Percentiles rank a stretch among this genome's conserved stretches.
Evolutionary conservation across 129 eudicot genomes (phyloP).

Genomic region (Chrysanthemum lavandulifolium): DNA sequence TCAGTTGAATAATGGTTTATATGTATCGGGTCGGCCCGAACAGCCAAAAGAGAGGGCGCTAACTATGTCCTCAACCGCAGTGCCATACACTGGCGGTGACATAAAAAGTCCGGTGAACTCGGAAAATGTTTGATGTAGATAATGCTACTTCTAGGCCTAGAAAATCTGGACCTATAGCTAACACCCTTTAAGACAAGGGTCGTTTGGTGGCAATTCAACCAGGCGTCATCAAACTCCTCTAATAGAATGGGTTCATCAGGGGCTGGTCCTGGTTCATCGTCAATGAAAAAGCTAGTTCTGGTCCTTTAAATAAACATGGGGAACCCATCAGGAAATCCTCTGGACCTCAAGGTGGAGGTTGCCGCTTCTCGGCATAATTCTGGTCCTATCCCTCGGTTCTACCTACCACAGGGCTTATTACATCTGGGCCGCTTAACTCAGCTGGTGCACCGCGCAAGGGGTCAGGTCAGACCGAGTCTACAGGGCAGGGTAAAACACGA

Average conservation of each 20-base stretch:
- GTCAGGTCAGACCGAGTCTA: conserved; percentile 62
- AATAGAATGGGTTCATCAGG: conserved; percentile 39
- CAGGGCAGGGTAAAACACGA: conserved; percentile 47
- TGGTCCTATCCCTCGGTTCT: conserved; percentile 73
- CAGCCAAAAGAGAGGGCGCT: conserved; percentile 83
- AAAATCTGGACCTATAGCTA: conserved; percentile 76
- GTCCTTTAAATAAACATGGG: conserved; percentile 86
- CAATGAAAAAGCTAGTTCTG: conserved; percentile 81
- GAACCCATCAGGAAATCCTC: conserved; percentile 83
- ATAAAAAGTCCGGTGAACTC: conserved; percentile 83
- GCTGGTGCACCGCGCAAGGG: conserved; percentile 82
- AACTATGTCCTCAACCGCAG: conserved; percentile 82
- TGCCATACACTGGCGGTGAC: conserved; percentile 85
- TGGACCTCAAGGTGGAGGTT: conserved; percentile 80
- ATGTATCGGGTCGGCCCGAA: conserved; percentile 88
- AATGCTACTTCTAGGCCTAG: conserved; percentile 55
- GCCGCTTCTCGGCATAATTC: conserved; percentile 71
- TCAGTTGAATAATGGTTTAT: conserved; percentile 75
- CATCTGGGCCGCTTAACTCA: conserved; percentile 81
- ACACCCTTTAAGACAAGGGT: conserved; percentile 69
- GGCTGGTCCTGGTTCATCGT: conserved; percentile 57
- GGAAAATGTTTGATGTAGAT: conserved; percentile 85
- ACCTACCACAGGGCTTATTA: conserved; percentile 78
- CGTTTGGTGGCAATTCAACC: conserved; percentile 73
- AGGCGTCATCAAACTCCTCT: conserved; percentile 44